Base-by-base conservation (phyloP, 768 basidiomycete genomes). In the Lactifluus volemus region DNA sequence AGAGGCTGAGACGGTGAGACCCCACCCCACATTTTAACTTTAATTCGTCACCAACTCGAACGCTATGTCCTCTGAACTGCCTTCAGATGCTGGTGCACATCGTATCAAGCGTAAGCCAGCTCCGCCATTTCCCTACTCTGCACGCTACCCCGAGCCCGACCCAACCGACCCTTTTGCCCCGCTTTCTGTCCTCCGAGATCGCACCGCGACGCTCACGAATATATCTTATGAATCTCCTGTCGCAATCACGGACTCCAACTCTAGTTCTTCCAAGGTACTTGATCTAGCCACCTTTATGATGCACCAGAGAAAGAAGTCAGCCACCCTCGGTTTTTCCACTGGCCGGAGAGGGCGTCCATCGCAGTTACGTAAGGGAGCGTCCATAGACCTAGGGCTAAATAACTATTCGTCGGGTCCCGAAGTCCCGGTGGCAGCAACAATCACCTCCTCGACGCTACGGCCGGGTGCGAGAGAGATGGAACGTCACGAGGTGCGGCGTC, bases 121-220 rank as follows among this genome's bases (percentile, higher is more conserved):
- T 3, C 85, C 84, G 6, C 68, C 73, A 49, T 74, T 83, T 58
- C 78, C 79, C 53, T 70, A 78, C 66, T 76, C 79, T 10, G 68
- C 76, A 55, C 76, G 81, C 44, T 89, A 88, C 69, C 87, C 87
- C 5, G 71, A 75, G 2, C 85, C 85, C 34, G 87, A 89, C 71
- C 85, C 85, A 21, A 68, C 67, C 17, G 85, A 89, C 69, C 87
- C 87, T 1, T 88, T 88, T 64, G 86, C 83, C 5, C 81, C 87
- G 0, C 79, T 89, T 47, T 80, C 81, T 68, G 81, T 82, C 29
- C 76, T 89, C 30, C 81, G 87, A 53, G 80, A 77, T 61, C 79
- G 85, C 58, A 64, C 58, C n/a, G 49, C 59, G 15, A 60, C 65
- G 3, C 49, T 64, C 45, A 59, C 53, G 4, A 60, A 53, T 12